These are phyloP conservation scores for Trichosporon sp. DNA, from an alignment of 1,284 basidiomycete species.

Conservation along the genomic window DNA sequence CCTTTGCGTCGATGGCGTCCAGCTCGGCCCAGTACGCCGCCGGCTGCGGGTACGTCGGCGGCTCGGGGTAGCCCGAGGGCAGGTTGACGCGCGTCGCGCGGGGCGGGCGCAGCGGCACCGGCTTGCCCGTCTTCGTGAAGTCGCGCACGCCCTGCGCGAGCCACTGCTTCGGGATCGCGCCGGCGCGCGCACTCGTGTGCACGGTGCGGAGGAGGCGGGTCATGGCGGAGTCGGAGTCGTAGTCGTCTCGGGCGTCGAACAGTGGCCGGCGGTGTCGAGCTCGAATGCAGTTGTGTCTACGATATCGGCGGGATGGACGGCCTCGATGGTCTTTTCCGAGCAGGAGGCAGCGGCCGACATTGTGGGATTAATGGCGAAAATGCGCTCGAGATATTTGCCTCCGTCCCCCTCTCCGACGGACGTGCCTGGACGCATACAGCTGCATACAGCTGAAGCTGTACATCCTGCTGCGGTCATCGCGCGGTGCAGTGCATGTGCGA, in stretches of 20 bases:
- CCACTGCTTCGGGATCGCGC: constrained; percentile 1
- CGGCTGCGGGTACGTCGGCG: constrained; percentile 34
- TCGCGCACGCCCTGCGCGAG: constrained; percentile 10
- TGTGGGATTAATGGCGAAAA: constrained; percentile 4
- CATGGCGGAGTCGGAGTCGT: constrained; percentile 12
- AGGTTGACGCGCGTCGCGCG: constrained; percentile 31
- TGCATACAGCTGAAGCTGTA: no score
- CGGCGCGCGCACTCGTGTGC: constrained; percentile 26
- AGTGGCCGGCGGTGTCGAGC: background rate
- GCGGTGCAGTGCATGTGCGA: no score
- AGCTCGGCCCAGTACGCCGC: constrained; percentile 28
- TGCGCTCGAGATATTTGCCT: background rate
- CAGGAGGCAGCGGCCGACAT: background rate
- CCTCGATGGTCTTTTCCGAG: background rate
- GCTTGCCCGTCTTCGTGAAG: constrained; percentile 40
- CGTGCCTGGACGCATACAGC: constrained; percentile 13
- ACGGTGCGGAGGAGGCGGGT: constrained; percentile 27
- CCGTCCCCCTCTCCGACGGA: background rate
- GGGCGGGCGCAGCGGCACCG: constrained; percentile 36
- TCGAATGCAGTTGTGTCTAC: background rate
- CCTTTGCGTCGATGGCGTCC: constrained; percentile 17
- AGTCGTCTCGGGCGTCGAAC: background rate
- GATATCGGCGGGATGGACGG: background rate
- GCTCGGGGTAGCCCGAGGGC: constrained; percentile 40
- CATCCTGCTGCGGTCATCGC: no score